Evolutionary conservation across 164 flowering plant species (phyloP), one percentile per base, ranked within the genome.

Genomic region (Piper longum): DNA sequence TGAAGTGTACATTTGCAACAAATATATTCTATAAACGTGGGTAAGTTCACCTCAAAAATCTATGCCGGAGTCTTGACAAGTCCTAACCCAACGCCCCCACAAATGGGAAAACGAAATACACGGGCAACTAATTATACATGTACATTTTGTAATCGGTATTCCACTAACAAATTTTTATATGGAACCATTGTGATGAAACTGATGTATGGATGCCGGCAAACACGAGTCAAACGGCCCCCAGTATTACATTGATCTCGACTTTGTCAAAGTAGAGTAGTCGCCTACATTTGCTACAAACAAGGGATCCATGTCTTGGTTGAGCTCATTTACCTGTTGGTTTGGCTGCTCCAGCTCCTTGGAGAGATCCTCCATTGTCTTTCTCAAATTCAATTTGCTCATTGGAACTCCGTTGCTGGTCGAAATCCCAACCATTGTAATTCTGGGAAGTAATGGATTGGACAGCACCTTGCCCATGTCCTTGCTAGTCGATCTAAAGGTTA

Each of bases 251-350:
- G 91, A 74, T 62, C 84, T 77, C 1, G 79, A 69, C 73, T 75
- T 83, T n/a, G 81, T 63, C 65, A 78, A 54, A 16, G 82, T 74
- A 3, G 88, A 73, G 69, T 80, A 82, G 72, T 84, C 89, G 60
- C 92, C 95, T 19, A 93, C 86, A 74, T 90, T 90, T 41, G 99
- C 97, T 5, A 93, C 97, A 70, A 93, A 93, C 7, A 93, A 77
- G 1, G 98, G 98, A 79, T 93, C 97, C 71, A 91, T 80, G 41
- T 85, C 87, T 67, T 85, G 87, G 14, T 42, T 42, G 36, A 43
- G 61, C 13, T 45, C 55, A 16, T 56, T 68, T 48, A 63, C 73
- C 67, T 60, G 82, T 62, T 73, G 80, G 57, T 80, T 81, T 2
- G 71, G 64, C 64, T 74, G 81, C 72, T 93, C 96, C 66, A 93